Percentiles rank a stretch among this genome's conserved stretches.
These are phyloP conservation scores for Globisporangium sylvaticum DNA, from an alignment of 352 stramenopile genomes.

Conservation along the genomic window DNA sequence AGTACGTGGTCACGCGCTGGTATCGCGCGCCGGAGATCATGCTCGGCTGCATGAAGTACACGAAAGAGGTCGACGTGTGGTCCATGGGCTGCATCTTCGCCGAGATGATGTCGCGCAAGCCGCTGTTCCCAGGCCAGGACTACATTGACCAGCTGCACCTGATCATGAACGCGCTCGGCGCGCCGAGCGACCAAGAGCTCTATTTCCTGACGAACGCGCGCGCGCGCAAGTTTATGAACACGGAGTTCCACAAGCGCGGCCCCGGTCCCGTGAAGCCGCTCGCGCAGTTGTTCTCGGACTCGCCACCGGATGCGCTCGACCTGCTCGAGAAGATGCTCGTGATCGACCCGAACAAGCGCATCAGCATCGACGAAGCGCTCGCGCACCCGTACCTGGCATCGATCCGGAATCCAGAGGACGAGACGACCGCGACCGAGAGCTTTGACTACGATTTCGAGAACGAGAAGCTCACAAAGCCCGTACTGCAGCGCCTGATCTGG, in stretches of 20 bases:
- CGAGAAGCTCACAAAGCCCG: constrained; percentile 77
- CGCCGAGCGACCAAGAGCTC: constrained; percentile 91
- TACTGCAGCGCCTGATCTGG: constrained; percentile 83
- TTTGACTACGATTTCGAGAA: constrained; percentile 90
- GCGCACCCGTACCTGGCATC: constrained; percentile 85
- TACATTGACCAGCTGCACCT: constrained; percentile 95
- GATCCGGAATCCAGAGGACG: constrained; percentile 87
- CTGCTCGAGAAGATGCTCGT: constrained; percentile 91
- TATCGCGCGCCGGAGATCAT: neutral
- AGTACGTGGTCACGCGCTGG: constrained; percentile 80
- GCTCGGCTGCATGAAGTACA: constrained; percentile 87
- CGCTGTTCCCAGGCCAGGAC: constrained; percentile 95
- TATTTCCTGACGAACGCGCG: constrained; percentile 95
- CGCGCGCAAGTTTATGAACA: constrained; percentile 82
- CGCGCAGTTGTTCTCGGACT: constrained; percentile 68
- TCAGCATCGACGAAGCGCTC: constrained; percentile 90
- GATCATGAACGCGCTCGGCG: constrained; percentile 96
- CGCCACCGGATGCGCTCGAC: constrained; percentile 67
- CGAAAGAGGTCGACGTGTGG: constrained; percentile 90
- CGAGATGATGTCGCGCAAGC: constrained; percentile 97
- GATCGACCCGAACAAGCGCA: constrained; percentile 90
- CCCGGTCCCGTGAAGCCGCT: constrained; percentile 60
- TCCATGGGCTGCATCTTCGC: constrained; percentile 99
- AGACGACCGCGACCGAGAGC: constrained; percentile 66
- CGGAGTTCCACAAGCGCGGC: constrained; percentile 72